Evolutionary conservation across 2,329 filamentous ascomycete species (phyloP), one percentile per base, ranked within the genome.

Genomic region (Alternaria triticimaculans): DNA sequence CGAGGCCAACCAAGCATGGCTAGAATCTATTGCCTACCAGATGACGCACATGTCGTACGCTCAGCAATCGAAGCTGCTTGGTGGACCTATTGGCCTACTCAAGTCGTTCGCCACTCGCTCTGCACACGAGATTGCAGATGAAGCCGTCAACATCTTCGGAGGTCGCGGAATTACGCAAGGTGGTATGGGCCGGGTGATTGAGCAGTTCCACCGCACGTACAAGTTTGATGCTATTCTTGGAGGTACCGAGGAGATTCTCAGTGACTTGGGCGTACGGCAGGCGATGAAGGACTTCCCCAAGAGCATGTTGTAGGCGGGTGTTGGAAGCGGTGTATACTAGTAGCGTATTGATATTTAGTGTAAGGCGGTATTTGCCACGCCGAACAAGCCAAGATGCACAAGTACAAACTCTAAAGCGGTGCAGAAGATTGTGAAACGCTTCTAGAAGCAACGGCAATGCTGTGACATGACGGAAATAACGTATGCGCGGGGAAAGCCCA

Each of bases 251-350:
- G 93, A 96, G 82, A 89, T 96, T 63, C 78, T 96, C 62, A 91
- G 87, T 6, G 93, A 96, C 81, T 79, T 96, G 58, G 93, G 92
- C 9, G 92, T 96, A 1, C 85, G 92, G 68, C 93, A 96, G 81
- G 93, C 93, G 21, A 89, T 96, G 85, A 92, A 90, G 80, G 87
- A 88, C 69, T 94, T 97, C 84, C 93, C 93, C 28, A 95, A 95
- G 83, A 88, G 91, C 25, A 93, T 92, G 86, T 78, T 96, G 78
- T 96, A 89, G 65, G 57, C 53, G 6, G 43, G 55, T 21, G 37
- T 50, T 30, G 18, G 23, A 58, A 23, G 41, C 37, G 23, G 30
- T 51, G 59, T 64, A 54, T 46, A 44, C 59, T 53, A 60, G 60
- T 58, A 58, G 48, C 21, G 55, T 54, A 62, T 28, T 15, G 14